These are phyloP conservation scores for Aspergillus ellipticus DNA, from an alignment of 495 filamentous ascomycete species.

Conservation along the genomic window DNA sequence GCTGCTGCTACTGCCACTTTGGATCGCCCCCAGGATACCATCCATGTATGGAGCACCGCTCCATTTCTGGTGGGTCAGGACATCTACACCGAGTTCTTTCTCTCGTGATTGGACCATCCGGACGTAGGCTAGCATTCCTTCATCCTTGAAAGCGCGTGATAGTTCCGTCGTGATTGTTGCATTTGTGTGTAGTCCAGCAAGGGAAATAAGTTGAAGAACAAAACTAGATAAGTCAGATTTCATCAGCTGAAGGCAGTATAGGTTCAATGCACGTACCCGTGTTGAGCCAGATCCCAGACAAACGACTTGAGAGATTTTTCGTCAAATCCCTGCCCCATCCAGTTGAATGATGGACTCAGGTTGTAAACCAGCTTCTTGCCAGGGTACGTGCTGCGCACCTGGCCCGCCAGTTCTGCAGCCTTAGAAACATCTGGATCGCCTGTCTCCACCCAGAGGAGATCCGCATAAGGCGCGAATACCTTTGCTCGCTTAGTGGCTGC, in stretches of 20 bases:
- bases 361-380: slow-evolving; percentile 95
- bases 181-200: slow-evolving; percentile 86
- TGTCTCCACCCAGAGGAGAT: slow-evolving; percentile 96
- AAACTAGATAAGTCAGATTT: slow-evolving; percentile 47
- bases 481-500: slow-evolving; percentile 92
- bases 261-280: slow-evolving; percentile 53
- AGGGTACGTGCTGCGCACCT: slow-evolving; percentile 62
- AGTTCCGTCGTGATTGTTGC: slow-evolving; percentile 86
- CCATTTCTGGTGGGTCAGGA: slow-evolving; percentile 98
- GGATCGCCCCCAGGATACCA: slow-evolving; percentile 86
- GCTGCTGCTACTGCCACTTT: slow-evolving; percentile 80
- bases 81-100: slow-evolving; percentile 90
- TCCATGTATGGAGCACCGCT: slow-evolving; percentile 91
- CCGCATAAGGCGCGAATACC: slow-evolving; percentile 86
- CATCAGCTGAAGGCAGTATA: too few species aligned
- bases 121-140: slow-evolving; percentile 96
- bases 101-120: slow-evolving; percentile 82
- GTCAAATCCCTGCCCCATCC: slow-evolving; percentile 91
- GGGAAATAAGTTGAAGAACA: slow-evolving; percentile 85
- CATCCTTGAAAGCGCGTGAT: slow-evolving; percentile 73
- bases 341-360: slow-evolving; percentile 94
- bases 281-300: slow-evolving; percentile 90
- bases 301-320: slow-evolving; percentile 76
- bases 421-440: slow-evolving; percentile 79
- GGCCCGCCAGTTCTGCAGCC: slow-evolving; percentile 65